Evolutionary conservation across 2,329 filamentous ascomycete species (phyloP).

Genomic region (Curvularia sp.): DNA sequence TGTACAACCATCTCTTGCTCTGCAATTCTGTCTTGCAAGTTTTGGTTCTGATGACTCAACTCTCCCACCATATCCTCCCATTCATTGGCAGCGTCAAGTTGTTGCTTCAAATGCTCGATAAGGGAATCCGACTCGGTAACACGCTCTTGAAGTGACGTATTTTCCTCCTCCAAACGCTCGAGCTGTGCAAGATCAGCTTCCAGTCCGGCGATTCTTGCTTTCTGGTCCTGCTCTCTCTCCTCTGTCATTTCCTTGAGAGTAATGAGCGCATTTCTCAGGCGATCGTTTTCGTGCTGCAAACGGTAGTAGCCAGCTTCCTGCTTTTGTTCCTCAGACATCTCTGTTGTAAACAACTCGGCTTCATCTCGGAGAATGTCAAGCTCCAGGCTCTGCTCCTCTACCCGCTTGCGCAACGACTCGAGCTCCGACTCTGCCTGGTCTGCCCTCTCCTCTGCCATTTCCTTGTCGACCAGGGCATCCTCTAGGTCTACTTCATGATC

Average conservation of each 20-base stretch:
- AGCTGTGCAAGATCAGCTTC: conserved; percentile 44
- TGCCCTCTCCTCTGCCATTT: conserved; percentile 94
- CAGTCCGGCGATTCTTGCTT: conserved; percentile 55
- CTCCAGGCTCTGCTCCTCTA: conserved; percentile 87
- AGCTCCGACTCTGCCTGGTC: conserved; percentile 83
- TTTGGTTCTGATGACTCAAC: conserved; percentile 85
- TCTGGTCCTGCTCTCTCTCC: conserved; percentile 81
- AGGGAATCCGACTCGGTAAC: conserved; percentile 74
- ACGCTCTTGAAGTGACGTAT: conserved; percentile 74
- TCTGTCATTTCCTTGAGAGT: conserved; percentile 85
- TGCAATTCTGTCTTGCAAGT: conserved; percentile 80
- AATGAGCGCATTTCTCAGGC: conserved; percentile 83
- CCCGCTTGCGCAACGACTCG: conserved; percentile 74
- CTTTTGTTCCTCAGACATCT: conserved; percentile 87
- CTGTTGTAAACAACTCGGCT: conserved; percentile 80
- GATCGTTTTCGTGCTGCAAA: conserved; percentile 88
- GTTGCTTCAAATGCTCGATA: conserved; percentile 85
- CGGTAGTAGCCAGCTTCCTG: conserved; percentile 88
- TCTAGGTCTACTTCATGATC: conserved; percentile 88
- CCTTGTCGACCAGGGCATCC: conserved; percentile 84
- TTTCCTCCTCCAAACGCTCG: conserved; percentile 62
- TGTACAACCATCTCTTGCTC: conserved; percentile 82
- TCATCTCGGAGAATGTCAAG: conserved; percentile 87
- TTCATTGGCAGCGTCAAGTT: conserved; percentile 85
- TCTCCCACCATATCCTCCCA: conserved; percentile 95